Percentiles rank a stretch among this genome's conserved stretches.
phyloP scores from a whole-genome alignment of 768 basidiomycete species.

The Rhizopogon vesiculosus region DNA sequence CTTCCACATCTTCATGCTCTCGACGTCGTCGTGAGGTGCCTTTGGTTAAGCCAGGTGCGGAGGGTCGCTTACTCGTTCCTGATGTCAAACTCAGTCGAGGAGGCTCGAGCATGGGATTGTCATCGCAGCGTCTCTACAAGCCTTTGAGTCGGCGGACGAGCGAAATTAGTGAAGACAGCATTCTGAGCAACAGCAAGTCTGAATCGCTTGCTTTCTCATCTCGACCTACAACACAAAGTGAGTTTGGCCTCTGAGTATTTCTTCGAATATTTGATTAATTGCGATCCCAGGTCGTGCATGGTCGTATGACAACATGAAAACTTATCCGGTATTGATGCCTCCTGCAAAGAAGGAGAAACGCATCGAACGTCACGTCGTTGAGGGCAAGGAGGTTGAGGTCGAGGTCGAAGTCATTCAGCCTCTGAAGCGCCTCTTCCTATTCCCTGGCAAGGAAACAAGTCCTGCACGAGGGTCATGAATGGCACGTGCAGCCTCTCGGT shows the following conservation, averaged over 20 bases:
- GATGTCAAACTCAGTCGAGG: slow-evolving; percentile 33
- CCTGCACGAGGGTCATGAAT: slow-evolving; percentile 24
- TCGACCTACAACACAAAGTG: slow-evolving; percentile 52
- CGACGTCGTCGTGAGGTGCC: slow-evolving; percentile 45
- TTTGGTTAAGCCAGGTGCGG: slow-evolving; percentile 53
- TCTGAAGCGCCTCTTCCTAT: slow-evolving; percentile 66
- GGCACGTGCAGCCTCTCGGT: slow-evolving; percentile 4
- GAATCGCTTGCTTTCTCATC: slow-evolving; percentile 16
- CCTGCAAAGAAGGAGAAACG: slow-evolving; percentile 52
- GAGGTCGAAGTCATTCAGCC: slow-evolving; percentile 52
- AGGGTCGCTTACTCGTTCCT: slow-evolving; percentile 61
- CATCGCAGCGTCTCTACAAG: slow-evolving; percentile 26
- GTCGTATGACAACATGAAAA: slow-evolving; percentile 72
- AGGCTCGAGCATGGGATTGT: slow-evolving; percentile 29
- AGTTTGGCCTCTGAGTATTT: slow-evolving; percentile 15
- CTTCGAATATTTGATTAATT: slow-evolving; percentile 2
- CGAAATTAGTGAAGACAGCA: slow-evolving; percentile 32
- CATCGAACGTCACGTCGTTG: slow-evolving; percentile 42
- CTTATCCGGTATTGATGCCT: slow-evolving; percentile 52
- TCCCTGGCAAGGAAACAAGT: slow-evolving; percentile 42
- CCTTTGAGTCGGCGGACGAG: slow-evolving; percentile 37
- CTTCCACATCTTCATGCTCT: slow-evolving; percentile 25
- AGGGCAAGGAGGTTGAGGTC: slow-evolving; percentile 47
- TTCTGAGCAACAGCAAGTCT: slow-evolving; percentile 22
- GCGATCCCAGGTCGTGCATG: slow-evolving; percentile 55